phyloP scores from a whole-genome alignment of 2,329 filamentous ascomycete species.

The Penicillium janthinellum region DNA sequence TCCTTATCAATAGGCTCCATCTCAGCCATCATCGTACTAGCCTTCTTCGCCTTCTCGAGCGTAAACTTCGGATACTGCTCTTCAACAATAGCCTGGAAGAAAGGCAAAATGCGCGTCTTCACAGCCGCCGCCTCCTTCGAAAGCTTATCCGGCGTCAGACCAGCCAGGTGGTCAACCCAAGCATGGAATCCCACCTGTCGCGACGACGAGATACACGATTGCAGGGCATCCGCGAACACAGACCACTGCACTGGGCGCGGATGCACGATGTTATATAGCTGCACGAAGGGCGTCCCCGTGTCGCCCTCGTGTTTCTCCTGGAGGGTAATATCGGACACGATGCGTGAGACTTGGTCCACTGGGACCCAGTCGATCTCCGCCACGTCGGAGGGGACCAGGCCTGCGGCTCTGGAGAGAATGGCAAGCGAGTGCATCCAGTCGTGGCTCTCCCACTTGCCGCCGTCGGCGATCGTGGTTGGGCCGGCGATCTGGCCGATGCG shows the following conservation, averaged over 20 bases:
- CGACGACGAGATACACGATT: slow-evolving; percentile 12
- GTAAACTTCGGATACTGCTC: slow-evolving; percentile 1
- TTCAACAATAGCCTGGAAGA: slow-evolving; percentile 10
- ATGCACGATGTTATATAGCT: slow-evolving; percentile 14
- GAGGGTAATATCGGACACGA: slow-evolving; percentile 8
- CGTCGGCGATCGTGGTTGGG: slow-evolving; percentile 7
- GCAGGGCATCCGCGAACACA: slow-evolving; percentile 8
- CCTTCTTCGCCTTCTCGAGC: slow-evolving; percentile 6
- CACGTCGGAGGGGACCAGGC: slow-evolving; percentile 7
- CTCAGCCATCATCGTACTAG: slow-evolving; percentile 10
- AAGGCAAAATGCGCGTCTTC: slow-evolving; percentile 13
- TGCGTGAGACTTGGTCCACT: slow-evolving; percentile 11
- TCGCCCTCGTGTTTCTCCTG: slow-evolving; percentile 4
- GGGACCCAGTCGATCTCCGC: slow-evolving; percentile 15
- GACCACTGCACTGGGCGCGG: slow-evolving; percentile 9
- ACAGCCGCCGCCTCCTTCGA: slow-evolving; percentile 15
- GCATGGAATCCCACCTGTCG: slow-evolving; percentile 5
- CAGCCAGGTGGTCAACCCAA: slow-evolving; percentile 11
- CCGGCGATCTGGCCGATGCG: slow-evolving; percentile 14
- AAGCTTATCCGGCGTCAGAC: slow-evolving; percentile 10
- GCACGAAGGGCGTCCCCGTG: slow-evolving; percentile 10
- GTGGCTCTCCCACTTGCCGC: slow-evolving; percentile 14
- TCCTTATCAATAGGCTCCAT: slow-evolving; percentile 11
- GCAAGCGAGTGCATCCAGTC: slow-evolving; percentile 16
- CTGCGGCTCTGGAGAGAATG: slow-evolving; percentile 14